Evolutionary conservation across 2,329 filamentous ascomycete species (phyloP), one percentile per base, ranked within the genome.

Genomic region (Coniochaeta pulveracea): DNA sequence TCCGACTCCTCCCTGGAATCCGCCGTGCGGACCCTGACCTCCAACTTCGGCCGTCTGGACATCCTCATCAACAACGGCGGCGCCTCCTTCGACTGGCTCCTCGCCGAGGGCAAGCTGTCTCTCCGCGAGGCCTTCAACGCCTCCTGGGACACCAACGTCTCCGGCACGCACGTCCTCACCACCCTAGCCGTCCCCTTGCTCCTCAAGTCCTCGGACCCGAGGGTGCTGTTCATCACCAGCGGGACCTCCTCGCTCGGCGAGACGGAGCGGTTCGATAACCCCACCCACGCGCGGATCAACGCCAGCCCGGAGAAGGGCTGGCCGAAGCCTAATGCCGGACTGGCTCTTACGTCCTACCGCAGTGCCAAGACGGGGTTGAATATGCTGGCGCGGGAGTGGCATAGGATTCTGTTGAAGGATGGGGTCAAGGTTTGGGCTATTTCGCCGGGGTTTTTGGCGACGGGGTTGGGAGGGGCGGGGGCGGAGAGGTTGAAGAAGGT

Each of bases 1-100:
- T 57, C 60, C 12, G 72, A 78, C 44, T 48, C 54, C 0, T 71
- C 66, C 0, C 72, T 78, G 38, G 40, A 58, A 3, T 47, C 48
- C 3, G 64, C 65, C 0, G 61, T 60, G 37, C 51, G 63, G 17
- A 36, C 52, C 1, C 52, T 78, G 11, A 29, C 53, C 12, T 39
- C 45, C n/a, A 54, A 52, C 10, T 56, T 56, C 38, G 65, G 62
- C 10, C 56, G 48, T 10, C 24, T 77, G 3, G 71, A 77, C 32
- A 49, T 56, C 2, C 56, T 77, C 1, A 48, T 77, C 37, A 76
- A 76, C 50, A 76, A 77, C 34, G 72, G 36, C 60, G 61, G 65
- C 17, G 60, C 51, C 19, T 45, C 46, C n/a, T 63, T 64, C 41
- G 68, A 73, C 37, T 16, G 15, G 4, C 39, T 57, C 4, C 45